Base-by-base conservation (phyloP, 345 rosid species). In the Rhizophora mangle region DNA sequence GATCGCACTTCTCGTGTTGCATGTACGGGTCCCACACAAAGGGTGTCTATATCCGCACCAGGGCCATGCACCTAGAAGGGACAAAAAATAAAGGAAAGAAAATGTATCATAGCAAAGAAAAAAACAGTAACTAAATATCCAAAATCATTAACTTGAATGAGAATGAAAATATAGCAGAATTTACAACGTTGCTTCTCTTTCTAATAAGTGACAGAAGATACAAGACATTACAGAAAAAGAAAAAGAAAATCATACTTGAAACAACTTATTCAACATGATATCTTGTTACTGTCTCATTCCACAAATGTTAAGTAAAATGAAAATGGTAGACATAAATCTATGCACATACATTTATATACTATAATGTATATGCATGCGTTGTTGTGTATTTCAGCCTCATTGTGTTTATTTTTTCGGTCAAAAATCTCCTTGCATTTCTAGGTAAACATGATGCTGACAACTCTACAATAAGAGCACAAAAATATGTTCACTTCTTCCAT, bases 31-130 rank as follows among this genome's bases (percentile, higher is more conserved):
- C 98, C 99, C 67, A 92, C 98, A 52, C 96, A 95, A 49, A 95
- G 89, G 1, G 96, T 95, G 82, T 95, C 98, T 69, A 95, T 86
- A 84, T 95, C 99, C 20, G 98, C 98, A 56, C 99, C 99, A 70
- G 98, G 99, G 67, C 99, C 91, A 77, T 95, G 96, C 78, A 95
- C 99, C 99, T 95, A 75, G 59, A 63, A 75, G 30, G 19, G 49
- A 15, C 19, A 13, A 37, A 65, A 54, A 9, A 31, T 54, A 52
- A 64, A 64, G 9, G 46, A 47, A 57, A 22, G 77, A 52, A 20
- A 65, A 61, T 56, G 29, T 21, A 51, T 34, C 49, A 76, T 49
- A 57, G 19, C 52, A 63, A 10, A 24, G 8, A 1, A 1, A 54
- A 13, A 15, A 22, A 27, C 22, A 31, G 27, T 31, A 47, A 68